Evolutionary conservation across 805 yeast genomes (phyloP).

Genomic region (Monosporozyma solicola): DNA sequence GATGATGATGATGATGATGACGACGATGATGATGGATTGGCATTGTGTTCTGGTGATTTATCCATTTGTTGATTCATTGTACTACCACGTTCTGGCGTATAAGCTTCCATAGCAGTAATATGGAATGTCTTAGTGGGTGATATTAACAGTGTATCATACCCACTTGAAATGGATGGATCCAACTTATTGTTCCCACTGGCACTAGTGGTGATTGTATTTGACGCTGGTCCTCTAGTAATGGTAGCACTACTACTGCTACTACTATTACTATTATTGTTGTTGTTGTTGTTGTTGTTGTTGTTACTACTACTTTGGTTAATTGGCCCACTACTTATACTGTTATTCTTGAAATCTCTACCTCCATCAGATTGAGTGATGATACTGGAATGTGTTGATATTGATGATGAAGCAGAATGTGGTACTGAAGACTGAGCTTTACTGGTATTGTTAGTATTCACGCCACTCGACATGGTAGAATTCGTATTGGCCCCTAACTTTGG

Average conservation of each 20-base stretch:
- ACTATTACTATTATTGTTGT: constrained; percentile 5
- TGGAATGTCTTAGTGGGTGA: constrained; percentile 38
- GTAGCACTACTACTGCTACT: constrained; percentile 4
- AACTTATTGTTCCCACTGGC: background rate
- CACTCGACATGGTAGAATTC: background rate
- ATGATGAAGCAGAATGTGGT: background rate
- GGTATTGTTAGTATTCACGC: background rate
- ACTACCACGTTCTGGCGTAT: constrained; percentile 54
- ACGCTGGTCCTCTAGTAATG: background rate
- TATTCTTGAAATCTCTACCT: background rate
- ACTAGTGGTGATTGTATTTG: background rate
- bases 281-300: background rate
- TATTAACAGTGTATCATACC: constrained; percentile 19
- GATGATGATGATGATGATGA: background rate
- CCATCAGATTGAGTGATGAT: background rate
- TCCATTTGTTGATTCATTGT: constrained; percentile 10
- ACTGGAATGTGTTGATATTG: background rate
- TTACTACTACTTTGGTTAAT: constrained; percentile 5
- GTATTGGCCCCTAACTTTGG: background rate
- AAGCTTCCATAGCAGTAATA: constrained; percentile 49
- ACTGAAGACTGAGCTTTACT: background rate
- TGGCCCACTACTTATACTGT: background rate
- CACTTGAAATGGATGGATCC: constrained; percentile 7
- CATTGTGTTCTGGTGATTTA: constrained; percentile 18
- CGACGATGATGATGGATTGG: constrained; percentile 4